Evolutionary conservation across 2,329 filamentous ascomycete genomes (phyloP), one percentile per base, ranked within the genome.

Genomic region (Celoporthe dispersa): DNA sequence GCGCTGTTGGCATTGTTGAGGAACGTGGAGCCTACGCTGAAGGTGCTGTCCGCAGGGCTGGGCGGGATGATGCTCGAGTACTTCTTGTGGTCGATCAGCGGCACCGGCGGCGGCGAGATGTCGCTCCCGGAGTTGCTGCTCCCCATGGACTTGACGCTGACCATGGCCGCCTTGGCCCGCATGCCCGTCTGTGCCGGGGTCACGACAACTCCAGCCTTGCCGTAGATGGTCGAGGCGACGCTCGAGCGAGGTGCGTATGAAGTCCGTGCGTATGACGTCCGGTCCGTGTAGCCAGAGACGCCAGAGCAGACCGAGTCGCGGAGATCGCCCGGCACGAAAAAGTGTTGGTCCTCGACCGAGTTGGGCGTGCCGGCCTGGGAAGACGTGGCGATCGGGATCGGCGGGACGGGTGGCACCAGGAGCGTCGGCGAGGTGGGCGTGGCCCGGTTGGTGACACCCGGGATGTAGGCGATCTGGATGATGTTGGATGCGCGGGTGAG

Each of bases 391-490:
- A 88, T 90, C 62, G 96, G 95, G 72, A 98, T 94, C 22, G 95
- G 94, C 57, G 96, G 96, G 5, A 99, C 94, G 0, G 95, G 95
- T n/a, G 94, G 94, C 5, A 97, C 92, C 65, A 95, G 87, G 28
- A 94, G 84, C 53, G 89, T 90, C 3, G 93, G 93, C 0, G 94
- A 95, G n/a, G 92, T 91, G 6, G 93, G 92, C 9, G 91, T 90
- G 16, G 94, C 94, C 74, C 95, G 89, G 82, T 98, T 98, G 71
- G 94, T 98, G 76, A 98, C 94, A 71, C 96, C 96, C 19, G 96
- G 96, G 74, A 99, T 98, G 80, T 98, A 99, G 68, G 96, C 96
- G 81, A 99, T 99, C 82, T 98, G 96, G 76, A 99, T 99, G 79
- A 99, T 95, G 84, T 99, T 99, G 77, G 96, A 98, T 64, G 96